Evolutionary conservation across 192 early-diverging fungal genomes (phyloP).

Genomic region (Dispira simplex): DNA sequence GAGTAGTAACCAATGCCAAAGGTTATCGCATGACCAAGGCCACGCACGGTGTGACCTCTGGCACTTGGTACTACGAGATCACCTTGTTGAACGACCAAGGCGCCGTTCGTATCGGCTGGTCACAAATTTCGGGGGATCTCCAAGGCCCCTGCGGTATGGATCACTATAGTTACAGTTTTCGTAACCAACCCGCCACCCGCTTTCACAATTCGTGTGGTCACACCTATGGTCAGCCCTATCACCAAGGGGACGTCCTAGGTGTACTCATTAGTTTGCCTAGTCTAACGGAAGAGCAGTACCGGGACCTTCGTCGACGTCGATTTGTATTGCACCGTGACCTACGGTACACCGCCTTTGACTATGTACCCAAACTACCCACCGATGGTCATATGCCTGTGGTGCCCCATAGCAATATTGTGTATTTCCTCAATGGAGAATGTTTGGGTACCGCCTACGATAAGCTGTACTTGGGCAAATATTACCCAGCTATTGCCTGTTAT

Average conservation of each 20-base stretch:
- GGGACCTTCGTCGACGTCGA: conserved; percentile 26
- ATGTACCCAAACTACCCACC: conserved; percentile 18
- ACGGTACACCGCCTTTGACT: conserved; percentile 25
- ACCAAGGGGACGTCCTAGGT: conserved; percentile 26
- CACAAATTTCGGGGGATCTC: conserved; percentile 59
- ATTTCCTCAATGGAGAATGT: conserved; percentile 47
- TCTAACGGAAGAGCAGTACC: conserved; percentile 24
- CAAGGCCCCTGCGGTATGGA: conserved; percentile 66
- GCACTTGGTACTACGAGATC: conserved; percentile 64
- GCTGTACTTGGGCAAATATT: conserved; percentile 55
- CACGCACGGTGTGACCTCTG: conserved; percentile 53
- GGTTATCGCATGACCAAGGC: conserved; percentile 66
- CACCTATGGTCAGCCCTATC: conserved; percentile 23
- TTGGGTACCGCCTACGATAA: conserved; percentile 48
- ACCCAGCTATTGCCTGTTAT: conserved; percentile 56
- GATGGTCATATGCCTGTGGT: conserved; percentile 24
- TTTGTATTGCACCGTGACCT: conserved; percentile 20
- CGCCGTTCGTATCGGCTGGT: conserved; percentile 56
- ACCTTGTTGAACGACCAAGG: conserved; percentile 33
- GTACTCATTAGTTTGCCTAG: conserved; percentile 29
- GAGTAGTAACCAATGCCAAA: conserved; percentile 47
- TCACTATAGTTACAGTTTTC: conserved; percentile 50
- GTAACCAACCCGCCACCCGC: conserved; percentile 45
- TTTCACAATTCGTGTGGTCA: conserved; percentile 41
- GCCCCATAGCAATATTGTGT: conserved; percentile 37